A percentile compares a stretch with the other conserved stretches of the same genome.
Conservation (phyloP, 768 basidiomycete genomes). For the Sistotremastrum suecicum region DNA sequence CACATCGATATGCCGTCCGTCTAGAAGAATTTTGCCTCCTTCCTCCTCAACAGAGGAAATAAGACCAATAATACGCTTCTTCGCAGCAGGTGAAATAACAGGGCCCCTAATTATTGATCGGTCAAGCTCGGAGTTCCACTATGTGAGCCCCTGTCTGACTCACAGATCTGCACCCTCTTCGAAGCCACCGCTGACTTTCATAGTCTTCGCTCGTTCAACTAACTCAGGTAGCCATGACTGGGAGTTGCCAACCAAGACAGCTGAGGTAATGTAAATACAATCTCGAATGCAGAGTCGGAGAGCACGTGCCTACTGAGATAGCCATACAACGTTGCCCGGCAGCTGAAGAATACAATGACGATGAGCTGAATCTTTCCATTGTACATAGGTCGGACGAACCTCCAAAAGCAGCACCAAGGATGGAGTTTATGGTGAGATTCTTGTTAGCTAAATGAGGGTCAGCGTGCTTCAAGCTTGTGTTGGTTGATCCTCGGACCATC, state of each 20-base stretch:
- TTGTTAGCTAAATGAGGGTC: conserved; percentile 48
- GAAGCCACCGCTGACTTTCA: conserved; percentile 85
- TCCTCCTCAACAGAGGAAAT: conserved; percentile 44
- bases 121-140: neutral
- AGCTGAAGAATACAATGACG: conserved; percentile 22
- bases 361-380: neutral
- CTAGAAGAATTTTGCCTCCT: conserved; percentile 77
- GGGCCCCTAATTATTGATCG: conserved; percentile 20
- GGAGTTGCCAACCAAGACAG: conserved; percentile 61
- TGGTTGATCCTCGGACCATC: conserved; percentile 23
- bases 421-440: conserved; percentile 82
- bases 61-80: conserved; percentile 57
- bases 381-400: conserved; percentile 11
- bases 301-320: conserved; percentile 58
- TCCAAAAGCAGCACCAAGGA: conserved; percentile 89
- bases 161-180: conserved; percentile 72
- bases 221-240: conserved; percentile 79
- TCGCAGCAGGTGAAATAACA: conserved; percentile 58
- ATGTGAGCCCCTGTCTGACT: conserved; percentile 21
- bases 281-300: too few species aligned
- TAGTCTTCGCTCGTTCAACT: conserved; percentile 60
- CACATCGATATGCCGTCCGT: conserved; percentile 62
- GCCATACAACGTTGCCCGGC: conserved; percentile 99
- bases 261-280: conserved; percentile 5
- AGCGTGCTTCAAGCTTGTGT: neutral